Evolutionary conservation across 257 asterid genomes (phyloP), one percentile per base, ranked within the genome.

Genomic region (Datura wrightii): DNA sequence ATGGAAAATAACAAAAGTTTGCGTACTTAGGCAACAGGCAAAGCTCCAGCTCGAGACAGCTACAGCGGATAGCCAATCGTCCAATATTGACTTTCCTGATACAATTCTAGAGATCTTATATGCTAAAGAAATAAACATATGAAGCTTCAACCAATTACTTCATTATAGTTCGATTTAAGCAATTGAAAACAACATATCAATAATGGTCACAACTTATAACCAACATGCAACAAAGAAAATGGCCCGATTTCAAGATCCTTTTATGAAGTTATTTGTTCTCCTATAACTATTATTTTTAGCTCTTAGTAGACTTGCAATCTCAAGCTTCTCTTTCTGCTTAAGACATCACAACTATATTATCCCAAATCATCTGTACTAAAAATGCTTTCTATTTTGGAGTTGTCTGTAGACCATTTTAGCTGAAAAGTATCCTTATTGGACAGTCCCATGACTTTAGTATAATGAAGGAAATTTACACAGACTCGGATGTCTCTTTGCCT

Each of bases 91-190:
- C 53, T 39, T 24, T 69, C 79, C 53, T 69, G 53, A 69, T 39
- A 37, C 52, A 16, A 16, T 69, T 16, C 52, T 41, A 39, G 31
- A 67, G 52, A 37, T 69, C 3, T 14, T 8, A 69, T 16, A 39
- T 8, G 52, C 78, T 69, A 15, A 16, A 16, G 15, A 39, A 41
- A 16, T 69, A 53, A 69, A 39, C 4, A 69, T 39, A 39, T 6
- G 53, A 69, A 39, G 53, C 52, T 69, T 69, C 79, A 69, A 69
- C 79, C 34, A 16, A 18, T 37, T 37, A 69, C 79, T 67, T 69
- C 53, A 69, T 39, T 1, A 69, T 69, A 69, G 8, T 16, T 69
- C 79, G 6, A 52, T 69, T 69, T 44, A 69, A 69, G 53, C 52
- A 69, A 69, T 8, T 69, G 15, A 69, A 69, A 69, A 69, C 76